phyloP scores from a whole-genome alignment of 306 rosid genomes.

The Oxytropis ochrocephala region DNA sequence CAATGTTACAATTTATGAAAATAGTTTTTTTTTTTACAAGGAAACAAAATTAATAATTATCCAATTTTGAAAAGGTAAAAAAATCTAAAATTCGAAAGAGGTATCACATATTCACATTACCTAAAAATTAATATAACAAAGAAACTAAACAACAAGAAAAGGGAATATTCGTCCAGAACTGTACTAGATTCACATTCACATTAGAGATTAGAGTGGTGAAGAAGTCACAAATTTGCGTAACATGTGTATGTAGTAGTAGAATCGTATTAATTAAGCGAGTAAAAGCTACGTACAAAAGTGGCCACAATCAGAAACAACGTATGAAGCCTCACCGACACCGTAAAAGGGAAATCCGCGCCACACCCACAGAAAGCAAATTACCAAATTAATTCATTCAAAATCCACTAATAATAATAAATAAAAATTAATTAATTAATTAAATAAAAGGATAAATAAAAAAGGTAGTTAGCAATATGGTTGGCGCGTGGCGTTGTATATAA shows the following conservation, averaged over 20 bases:
- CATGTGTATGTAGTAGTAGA: background rate
- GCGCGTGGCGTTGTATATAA: conserved; percentile 22
- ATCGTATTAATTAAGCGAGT: background rate
- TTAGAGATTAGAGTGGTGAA: background rate
- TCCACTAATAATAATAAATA: background rate
- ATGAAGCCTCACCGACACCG: conserved; percentile 7
- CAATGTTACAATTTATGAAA: no score
- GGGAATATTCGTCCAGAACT: background rate
- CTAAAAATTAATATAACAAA: background rate
- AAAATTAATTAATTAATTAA: background rate
- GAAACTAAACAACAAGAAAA: background rate
- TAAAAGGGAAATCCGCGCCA: background rate
- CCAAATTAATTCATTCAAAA: background rate
- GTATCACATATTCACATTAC: no score
- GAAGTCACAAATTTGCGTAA: background rate
- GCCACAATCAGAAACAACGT: conserved; percentile 3
- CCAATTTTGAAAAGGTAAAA: no score
- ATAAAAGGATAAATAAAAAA: background rate
- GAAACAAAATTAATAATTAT: no score
- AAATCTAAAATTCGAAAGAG: no score
- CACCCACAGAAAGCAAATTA: background rate
- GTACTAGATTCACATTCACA: background rate
- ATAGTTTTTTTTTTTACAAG: no score
- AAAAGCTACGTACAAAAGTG: background rate
- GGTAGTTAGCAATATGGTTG: background rate